Evolutionary conservation across 83 land plant genomes (phyloP).

Genomic region (Diphasiastrum complanatum): DNA sequence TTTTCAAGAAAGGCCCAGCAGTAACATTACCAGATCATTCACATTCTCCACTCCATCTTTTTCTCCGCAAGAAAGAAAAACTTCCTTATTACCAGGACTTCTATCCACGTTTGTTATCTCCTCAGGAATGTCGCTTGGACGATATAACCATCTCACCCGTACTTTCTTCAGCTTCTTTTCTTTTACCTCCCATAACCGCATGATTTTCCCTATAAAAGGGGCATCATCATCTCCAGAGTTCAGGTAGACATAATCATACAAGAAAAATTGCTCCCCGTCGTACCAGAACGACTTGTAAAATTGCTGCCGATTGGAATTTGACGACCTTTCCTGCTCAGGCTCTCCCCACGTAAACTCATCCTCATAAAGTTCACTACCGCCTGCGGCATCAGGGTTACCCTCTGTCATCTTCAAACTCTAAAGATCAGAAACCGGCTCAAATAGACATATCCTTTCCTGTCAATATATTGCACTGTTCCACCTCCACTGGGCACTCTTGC

Average conservation of each 20-base stretch:
- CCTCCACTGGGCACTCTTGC: too few relatives aligned
- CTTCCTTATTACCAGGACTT: constrained; percentile 34
- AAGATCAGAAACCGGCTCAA: too few relatives aligned
- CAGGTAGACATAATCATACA: constrained; percentile 46
- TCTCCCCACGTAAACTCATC: too few relatives aligned
- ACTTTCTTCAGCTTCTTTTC: constrained; percentile 32
- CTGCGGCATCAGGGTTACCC: too few relatives aligned
- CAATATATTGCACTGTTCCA: too few relatives aligned
- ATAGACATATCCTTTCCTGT: too few relatives aligned
- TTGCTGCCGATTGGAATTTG: too few relatives aligned
- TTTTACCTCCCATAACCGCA: constrained; percentile 45
- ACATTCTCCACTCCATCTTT: constrained; percentile 46
- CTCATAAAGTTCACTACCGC: too few relatives aligned
- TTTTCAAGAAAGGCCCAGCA: too few relatives aligned
- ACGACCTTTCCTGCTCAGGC: too few relatives aligned
- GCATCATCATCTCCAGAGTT: constrained; percentile 35
- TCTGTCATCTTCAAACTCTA: too few relatives aligned
- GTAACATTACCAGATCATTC: constrained; percentile 78
- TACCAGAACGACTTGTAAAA: constrained; percentile 55
- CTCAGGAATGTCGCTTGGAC: constrained; percentile 18
- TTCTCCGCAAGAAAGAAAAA: constrained; percentile 60
- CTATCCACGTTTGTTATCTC: constrained; percentile 35
- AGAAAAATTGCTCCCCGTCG: constrained; percentile 41
- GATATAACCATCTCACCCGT: constrained; percentile 56
- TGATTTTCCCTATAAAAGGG: constrained; percentile 53